Evolutionary conservation across 192 early-diverging fungal genomes (phyloP), one percentile per base, ranked within the genome.

Genomic region (Gryganskiella cystojenkinii): DNA sequence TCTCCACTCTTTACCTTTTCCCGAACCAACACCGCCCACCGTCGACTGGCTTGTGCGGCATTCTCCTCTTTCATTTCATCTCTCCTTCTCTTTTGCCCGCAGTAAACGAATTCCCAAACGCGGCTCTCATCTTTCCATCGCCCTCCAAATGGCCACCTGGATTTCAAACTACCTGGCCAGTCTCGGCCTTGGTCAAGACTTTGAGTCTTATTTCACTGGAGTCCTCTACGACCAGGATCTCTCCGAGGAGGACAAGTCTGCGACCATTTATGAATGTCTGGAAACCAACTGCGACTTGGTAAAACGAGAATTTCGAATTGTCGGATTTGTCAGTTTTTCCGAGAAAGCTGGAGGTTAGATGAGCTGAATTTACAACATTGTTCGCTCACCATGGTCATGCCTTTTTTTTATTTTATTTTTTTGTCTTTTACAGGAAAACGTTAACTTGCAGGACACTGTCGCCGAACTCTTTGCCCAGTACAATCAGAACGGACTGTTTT

Each of bases 381-480:
- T 17, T 20, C 15, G 19, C 13, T 10, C 2, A 15, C 17, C 8
- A 4, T 3, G n/a, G 13, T 2, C 62, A 0, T 31, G 5, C 10
- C 51, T 5, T 20, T 4, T 25, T 57, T 22, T 37, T 33, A 11
- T 10, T n/a, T n/a, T 17, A 0, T 0, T 10, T 11, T n/a, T 13
- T 19, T 61, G 1, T 20, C 28, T 6, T n/a, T 28, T 9, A 53
- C 53, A 78, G 74, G 61, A 64, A 34, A 69, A 78, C 56, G 5
- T 78, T 4, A 78, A 78, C 55, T 54, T 78, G 20, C 74, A 78
- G 56, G 74, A 78, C 37, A 49, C 56, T 3, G 74, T 69, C 1
- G 65, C 60, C 10, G 74, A 78, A 8, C 51, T 78, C 6, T 78
- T 78, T 53, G 56, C 35, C 25, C 74, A 78, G 31, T 78, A 78